Conservation (phyloP, 2,329 filamentous ascomycete species). For the Calonectria pteridis region DNA sequence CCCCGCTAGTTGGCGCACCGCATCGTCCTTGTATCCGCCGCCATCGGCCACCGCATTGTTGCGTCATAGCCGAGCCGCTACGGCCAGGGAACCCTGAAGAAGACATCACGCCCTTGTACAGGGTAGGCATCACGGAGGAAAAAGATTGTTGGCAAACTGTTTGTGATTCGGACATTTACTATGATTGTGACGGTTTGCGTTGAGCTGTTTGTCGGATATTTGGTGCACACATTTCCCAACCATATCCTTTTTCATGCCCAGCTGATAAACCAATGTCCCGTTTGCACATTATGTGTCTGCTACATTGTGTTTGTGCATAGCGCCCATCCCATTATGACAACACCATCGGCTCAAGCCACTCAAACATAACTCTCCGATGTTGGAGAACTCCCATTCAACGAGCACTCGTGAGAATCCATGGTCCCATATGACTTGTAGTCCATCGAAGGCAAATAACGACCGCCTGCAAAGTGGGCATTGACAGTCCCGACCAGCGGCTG, state of each 20-base stretch:
- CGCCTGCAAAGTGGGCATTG: neutral
- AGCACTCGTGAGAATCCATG: neutral
- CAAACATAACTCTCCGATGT: neutral
- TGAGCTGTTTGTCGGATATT: neutral
- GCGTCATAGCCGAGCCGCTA: conserved; percentile 16
- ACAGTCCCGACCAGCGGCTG: neutral
- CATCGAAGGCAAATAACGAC: neutral
- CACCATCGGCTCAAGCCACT: neutral
- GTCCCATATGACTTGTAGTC: neutral
- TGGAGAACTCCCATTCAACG: neutral
- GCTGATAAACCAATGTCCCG: neutral
- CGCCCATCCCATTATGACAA: too few species aligned
- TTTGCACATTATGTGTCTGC: neutral
- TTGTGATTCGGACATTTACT: neutral
- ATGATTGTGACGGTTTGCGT: neutral
- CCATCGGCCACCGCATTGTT: conserved; percentile 5
- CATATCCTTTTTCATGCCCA: too few species aligned
- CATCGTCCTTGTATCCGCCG: neutral
- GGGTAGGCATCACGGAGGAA: neutral
- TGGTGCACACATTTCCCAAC: neutral
- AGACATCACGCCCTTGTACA: neutral
- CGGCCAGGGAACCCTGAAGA: conserved; percentile 11
- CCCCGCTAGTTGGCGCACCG: neutral
- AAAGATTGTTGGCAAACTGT: neutral
- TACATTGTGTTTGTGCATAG: too few species aligned